Evolutionary conservation across 371 early-diverging fungal genomes (phyloP).

Genomic region (Rhizomucor miehei): DNA sequence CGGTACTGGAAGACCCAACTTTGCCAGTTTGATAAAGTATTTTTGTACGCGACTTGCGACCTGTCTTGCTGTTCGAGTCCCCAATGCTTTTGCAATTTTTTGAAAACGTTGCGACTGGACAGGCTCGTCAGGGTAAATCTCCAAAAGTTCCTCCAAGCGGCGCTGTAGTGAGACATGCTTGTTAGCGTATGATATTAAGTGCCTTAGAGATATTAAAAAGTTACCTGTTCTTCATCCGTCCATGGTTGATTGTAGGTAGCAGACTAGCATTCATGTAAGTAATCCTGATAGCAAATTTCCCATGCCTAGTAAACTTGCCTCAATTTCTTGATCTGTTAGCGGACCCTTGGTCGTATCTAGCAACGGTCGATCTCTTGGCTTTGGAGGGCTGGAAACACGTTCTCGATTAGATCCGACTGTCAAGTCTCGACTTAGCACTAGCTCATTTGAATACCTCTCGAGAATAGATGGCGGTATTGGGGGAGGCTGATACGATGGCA

Average conservation of each 20-base stretch:
- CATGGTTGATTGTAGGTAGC: conserved; percentile 58
- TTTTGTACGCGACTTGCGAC: conserved; percentile 68
- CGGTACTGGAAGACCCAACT: conserved; percentile 61
- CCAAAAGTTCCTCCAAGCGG: conserved; percentile 52
- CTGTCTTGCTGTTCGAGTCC: conserved; percentile 60
- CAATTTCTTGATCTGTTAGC: background rate
- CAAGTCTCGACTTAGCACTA: too few relatives aligned
- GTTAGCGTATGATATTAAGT: background rate
- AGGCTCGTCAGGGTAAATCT: conserved; percentile 61
- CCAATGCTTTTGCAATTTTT: conserved; percentile 60
- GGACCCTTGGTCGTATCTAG: background rate
- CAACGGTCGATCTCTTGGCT: background rate
- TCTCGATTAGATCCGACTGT: background rate
- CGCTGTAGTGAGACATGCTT: conserved; percentile 16
- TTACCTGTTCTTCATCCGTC: conserved; percentile 66
- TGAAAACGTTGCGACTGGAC: conserved; percentile 62
- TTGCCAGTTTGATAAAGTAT: conserved; percentile 66
- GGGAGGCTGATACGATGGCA: conserved; percentile 1
- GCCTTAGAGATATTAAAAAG: background rate
- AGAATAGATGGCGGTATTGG: background rate
- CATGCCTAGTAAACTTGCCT: background rate
- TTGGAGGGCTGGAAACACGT: background rate
- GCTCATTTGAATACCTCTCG: conserved; percentile 2
- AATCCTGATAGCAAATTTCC: background rate
- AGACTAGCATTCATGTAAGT: background rate